Conservation (phyloP, 2,329 filamentous ascomycete genomes). For the Ilyonectria destructans region DNA sequence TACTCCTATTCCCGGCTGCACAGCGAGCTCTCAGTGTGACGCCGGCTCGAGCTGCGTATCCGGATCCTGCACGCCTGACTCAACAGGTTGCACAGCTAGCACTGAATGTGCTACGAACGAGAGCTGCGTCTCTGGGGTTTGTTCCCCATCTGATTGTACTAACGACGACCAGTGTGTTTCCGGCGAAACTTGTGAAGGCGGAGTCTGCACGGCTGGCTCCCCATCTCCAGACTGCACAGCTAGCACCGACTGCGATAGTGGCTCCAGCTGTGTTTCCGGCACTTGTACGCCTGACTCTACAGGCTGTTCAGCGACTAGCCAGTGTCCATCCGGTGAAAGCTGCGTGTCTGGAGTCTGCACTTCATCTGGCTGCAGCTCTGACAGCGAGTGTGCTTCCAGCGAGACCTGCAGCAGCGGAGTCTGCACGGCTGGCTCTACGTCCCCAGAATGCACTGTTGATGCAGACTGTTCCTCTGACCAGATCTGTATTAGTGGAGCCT, state of each 20-base stretch:
- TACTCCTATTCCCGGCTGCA: background rate
- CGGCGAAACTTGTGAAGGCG: slow-evolving; percentile 8
- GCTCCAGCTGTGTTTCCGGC: background rate
- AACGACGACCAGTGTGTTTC: background rate
- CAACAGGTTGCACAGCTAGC: background rate
- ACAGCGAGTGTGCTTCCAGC: background rate
- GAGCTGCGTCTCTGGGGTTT: slow-evolving; percentile 2
- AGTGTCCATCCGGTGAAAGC: background rate
- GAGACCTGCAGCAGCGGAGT: background rate
- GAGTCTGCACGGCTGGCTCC: slow-evolving; percentile 1
- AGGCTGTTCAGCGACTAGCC: background rate
- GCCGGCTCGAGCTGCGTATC: background rate
- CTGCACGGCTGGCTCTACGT: background rate
- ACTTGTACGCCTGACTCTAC: slow-evolving; percentile 1
- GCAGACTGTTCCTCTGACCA: background rate
- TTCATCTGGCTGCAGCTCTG: background rate
- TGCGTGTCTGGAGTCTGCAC: background rate
- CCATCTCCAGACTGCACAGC: background rate
- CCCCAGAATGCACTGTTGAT: background rate
- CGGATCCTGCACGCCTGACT: background rate
- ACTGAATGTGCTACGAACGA: background rate
- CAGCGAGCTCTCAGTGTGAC: background rate
- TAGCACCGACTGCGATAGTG: background rate
- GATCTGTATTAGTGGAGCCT: slow-evolving; percentile 10
- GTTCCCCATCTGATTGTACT: background rate